Conservation (phyloP, 73 alveolate genomes). For the Breviolum minutum region DNA sequence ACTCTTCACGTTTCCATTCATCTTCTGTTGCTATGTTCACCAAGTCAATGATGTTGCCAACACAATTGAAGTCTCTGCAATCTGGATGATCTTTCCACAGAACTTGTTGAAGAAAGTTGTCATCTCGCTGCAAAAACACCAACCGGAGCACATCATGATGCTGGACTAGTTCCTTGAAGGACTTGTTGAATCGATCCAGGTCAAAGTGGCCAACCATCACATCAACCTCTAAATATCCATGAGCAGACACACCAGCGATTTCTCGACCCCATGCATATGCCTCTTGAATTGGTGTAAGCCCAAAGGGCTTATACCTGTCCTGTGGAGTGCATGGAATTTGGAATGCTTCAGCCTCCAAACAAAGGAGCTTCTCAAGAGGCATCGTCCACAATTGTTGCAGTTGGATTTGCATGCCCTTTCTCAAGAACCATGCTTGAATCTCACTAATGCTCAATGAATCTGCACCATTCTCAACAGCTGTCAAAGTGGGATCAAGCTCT, state of each 20-base stretch:
- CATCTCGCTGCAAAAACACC: neutral
- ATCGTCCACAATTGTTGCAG: neutral
- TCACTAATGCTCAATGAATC: neutral
- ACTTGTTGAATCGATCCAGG: neutral
- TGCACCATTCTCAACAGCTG: neutral
- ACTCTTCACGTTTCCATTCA: neutral
- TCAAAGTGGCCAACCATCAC: neutral
- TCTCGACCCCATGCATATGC: constrained; percentile 3
- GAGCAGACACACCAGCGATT: neutral
- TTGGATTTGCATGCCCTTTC: neutral
- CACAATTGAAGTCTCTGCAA: neutral
- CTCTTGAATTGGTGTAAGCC: constrained; percentile 14
- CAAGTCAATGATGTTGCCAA: neutral
- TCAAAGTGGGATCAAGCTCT: neutral
- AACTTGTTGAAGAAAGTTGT: neutral
- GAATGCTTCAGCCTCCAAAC: neutral
- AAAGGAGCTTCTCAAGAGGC: neutral
- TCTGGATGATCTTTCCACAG: neutral
- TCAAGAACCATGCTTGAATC: neutral
- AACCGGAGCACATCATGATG: neutral
- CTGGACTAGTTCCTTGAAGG: neutral
- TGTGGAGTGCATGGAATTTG: neutral
- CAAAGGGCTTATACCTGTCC: neutral
- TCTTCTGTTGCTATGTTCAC: neutral
- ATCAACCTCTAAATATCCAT: constrained; percentile 30